Percentiles rank a stretch among this genome's conserved stretches.
Evolutionary conservation across 371 early-diverging fungal species (phyloP).

Genomic region (Sporodiniella umbellata): DNA sequence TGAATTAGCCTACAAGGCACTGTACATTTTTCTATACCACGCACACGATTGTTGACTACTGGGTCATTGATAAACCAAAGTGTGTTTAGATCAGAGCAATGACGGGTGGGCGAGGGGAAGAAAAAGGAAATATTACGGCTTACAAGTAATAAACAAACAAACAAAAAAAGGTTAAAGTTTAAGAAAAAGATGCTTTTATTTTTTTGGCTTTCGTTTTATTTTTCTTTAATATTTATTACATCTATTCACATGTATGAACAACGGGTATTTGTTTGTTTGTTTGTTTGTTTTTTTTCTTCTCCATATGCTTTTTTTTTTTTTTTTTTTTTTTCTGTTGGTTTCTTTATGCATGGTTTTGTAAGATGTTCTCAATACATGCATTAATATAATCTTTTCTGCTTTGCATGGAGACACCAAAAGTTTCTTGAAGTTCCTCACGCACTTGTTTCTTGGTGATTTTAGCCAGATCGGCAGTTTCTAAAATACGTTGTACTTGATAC

Average conservation of each 20-base stretch:
- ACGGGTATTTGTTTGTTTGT: not conserved
- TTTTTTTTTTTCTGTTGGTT: conserved; percentile 3
- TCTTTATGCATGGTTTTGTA: conserved; percentile 35
- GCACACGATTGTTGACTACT: no score
- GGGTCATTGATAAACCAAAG: no score
- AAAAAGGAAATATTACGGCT: no score
- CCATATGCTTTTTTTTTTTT: conserved; percentile 6
- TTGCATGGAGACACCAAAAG: conserved; percentile 46
- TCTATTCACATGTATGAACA: not conserved
- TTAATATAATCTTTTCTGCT: conserved; percentile 56
- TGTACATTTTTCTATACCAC: no score
- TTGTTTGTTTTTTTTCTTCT: not conserved
- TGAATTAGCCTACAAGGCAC: no score
- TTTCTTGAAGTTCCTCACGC: conserved; percentile 37
- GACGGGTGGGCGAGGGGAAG: no score
- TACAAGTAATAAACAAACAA: no score
- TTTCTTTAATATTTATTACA: not conserved
- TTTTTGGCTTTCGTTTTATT: no score
- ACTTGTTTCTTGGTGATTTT: conserved; percentile 82
- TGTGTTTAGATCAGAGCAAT: no score
- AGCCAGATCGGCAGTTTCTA: conserved; percentile 76
- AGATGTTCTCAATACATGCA: conserved; percentile 43
- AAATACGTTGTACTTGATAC: conserved; percentile 68
- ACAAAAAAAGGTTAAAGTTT: not conserved
- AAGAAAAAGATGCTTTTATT: not conserved